Evolutionary conservation across 257 asterid species (phyloP).

Genomic region (Jasminum sambac): DNA sequence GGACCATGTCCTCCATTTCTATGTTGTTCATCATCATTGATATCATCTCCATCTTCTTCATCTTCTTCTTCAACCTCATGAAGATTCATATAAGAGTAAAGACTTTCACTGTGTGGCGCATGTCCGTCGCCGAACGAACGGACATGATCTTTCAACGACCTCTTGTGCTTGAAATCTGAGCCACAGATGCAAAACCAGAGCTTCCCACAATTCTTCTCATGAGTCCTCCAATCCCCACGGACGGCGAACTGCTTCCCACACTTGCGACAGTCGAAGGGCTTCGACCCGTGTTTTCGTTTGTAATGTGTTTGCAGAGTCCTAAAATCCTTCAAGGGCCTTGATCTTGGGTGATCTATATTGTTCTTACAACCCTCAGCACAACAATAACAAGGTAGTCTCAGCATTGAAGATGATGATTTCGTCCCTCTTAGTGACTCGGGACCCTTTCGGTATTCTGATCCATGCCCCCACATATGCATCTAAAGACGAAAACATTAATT

Average conservation of each 20-base stretch:
- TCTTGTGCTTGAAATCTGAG: constrained; percentile 86
- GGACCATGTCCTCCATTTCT: constrained; percentile 18
- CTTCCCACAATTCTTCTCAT: constrained; percentile 87
- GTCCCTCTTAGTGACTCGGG: constrained; percentile 84
- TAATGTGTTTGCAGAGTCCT: constrained; percentile 90
- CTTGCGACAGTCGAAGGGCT: constrained; percentile 70
- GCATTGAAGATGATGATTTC: constrained; percentile 60
- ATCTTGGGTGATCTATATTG: constrained; percentile 74
- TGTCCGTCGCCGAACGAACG: constrained; percentile 77
- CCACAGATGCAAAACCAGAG: constrained; percentile 88
- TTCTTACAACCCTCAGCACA: constrained; percentile 92
- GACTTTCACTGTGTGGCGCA: constrained; percentile 60
- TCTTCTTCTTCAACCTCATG: constrained; percentile 29
- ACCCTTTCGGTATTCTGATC: constrained; percentile 85
- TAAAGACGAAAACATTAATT: not conserved
- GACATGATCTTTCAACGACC: constrained; percentile 85
- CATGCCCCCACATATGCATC: constrained; percentile 99
- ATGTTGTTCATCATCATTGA: constrained; percentile 19
- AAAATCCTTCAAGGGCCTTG: constrained; percentile 84
- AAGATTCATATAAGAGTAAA: constrained; percentile 29
- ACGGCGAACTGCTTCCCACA: constrained; percentile 82
- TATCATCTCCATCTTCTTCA: constrained; percentile 25
- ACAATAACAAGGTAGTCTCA: constrained; percentile 79
- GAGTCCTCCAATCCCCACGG: constrained; percentile 92
- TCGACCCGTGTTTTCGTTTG: constrained; percentile 79